Percentiles rank a stretch among this genome's conserved stretches.
phyloP scores from a whole-genome alignment of 768 basidiomycete species.

The Russula dissimulans region DNA sequence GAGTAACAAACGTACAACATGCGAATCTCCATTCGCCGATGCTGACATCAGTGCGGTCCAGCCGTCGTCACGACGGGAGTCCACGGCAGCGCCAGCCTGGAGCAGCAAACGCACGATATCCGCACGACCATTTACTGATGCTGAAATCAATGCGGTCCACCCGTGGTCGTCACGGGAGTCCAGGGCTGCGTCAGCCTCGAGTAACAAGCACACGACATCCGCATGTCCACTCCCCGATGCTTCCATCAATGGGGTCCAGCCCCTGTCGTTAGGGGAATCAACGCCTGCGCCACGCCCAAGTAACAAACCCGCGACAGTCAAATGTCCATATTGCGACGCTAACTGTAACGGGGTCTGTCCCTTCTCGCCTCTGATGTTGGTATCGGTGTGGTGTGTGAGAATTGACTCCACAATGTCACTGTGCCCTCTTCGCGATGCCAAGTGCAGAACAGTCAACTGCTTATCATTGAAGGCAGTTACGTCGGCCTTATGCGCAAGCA shows the following conservation, averaged over 20 bases:
- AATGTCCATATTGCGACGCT: not conserved
- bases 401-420: not conserved
- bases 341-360: not conserved
- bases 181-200: too few relatives aligned
- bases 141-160: too few relatives aligned
- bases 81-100: not conserved
- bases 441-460: not conserved
- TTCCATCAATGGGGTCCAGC: too few relatives aligned
- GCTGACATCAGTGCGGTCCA: not conserved
- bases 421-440: not conserved
- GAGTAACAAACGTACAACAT: not conserved
- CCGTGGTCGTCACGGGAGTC: too few relatives aligned
- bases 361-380: not conserved
- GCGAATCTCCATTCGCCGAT: not conserved
- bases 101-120: not conserved
- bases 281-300: too few relatives aligned
- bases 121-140: too few relatives aligned
- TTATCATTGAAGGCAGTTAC: not conserved
- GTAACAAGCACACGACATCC: too few relatives aligned
- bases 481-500: not conserved
- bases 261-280: too few relatives aligned
- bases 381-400: not conserved
- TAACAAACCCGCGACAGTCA: too few relatives aligned
- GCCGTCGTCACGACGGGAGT: not conserved
- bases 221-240: too few relatives aligned